A percentile compares a stretch with the other conserved stretches of the same genome.
Evolutionary conservation across 2,329 filamentous ascomycete species (phyloP).

Genomic region (Trichophyton mentagrophytes): DNA sequence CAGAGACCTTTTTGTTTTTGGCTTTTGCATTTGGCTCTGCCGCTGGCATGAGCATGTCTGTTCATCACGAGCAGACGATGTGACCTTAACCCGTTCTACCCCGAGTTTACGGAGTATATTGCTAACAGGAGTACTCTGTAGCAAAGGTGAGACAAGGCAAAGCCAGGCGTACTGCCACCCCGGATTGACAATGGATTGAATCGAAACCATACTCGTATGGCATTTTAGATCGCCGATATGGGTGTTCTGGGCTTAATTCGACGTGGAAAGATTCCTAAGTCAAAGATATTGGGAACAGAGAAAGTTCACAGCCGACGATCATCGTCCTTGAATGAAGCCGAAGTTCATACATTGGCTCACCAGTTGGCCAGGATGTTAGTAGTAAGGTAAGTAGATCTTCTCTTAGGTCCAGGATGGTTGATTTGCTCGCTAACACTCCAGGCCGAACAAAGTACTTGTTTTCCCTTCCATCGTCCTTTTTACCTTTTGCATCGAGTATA

Average conservation of each 20-base stretch:
- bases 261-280: neutral
- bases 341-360: neutral
- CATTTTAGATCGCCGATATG: neutral
- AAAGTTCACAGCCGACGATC: neutral
- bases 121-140: too few species aligned
- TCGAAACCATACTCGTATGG: neutral
- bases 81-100: neutral
- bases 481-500: neutral
- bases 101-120: too few species aligned
- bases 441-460: neutral
- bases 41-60: neutral
- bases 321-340: neutral
- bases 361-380: neutral
- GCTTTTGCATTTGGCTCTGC: neutral
- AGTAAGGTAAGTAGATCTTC: neutral
- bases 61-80: neutral
- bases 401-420: neutral
- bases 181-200: neutral
- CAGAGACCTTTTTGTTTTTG: neutral
- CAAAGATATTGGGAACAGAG: neutral
- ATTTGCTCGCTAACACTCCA: neutral
- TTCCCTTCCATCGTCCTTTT: neutral
- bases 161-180: neutral
- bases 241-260: neutral
- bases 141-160: neutral